A percentile compares a stretch with the other conserved stretches of the same genome.
Evolutionary conservation across 306 rosid species (phyloP).

Genomic region (Prunus padus): DNA sequence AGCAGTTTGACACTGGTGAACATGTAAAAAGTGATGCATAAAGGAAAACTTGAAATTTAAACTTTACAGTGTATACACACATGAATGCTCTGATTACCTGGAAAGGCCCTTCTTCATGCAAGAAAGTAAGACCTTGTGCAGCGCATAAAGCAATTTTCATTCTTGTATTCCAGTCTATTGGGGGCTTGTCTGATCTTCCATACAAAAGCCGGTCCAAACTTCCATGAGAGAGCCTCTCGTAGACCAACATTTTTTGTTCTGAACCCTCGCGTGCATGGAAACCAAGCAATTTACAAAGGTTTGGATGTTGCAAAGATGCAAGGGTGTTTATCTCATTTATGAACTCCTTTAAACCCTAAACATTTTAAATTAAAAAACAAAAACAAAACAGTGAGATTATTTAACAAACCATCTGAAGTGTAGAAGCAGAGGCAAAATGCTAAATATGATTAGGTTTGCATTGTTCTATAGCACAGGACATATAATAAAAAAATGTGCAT

Average conservation of each 20-base stretch:
- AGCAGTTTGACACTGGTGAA: neutral
- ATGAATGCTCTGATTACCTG: conserved; percentile 57
- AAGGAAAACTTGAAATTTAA: neutral
- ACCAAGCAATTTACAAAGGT: conserved; percentile 94
- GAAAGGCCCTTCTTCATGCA: conserved; percentile 99
- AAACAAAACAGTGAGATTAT: conserved; percentile 3
- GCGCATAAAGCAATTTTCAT: conserved; percentile 89
- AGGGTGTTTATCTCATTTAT: conserved; percentile 71
- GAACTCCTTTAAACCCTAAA: conserved; percentile 90
- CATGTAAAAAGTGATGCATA: neutral
- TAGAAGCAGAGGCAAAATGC: neutral
- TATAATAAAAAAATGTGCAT: neutral
- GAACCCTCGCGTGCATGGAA: conserved; percentile 87
- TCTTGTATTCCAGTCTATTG: conserved; percentile 96
- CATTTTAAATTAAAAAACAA: conserved; percentile 5
- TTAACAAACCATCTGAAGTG: conserved; percentile 4
- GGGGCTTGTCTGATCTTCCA: conserved; percentile 93
- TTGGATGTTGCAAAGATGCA: conserved; percentile 88
- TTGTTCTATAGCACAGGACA: neutral
- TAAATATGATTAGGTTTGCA: neutral
- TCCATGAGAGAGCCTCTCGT: conserved; percentile 93
- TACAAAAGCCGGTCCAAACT: conserved; percentile 77
- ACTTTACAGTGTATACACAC: neutral
- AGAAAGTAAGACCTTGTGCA: conserved; percentile 94
- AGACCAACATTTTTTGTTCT: conserved; percentile 77